Conservation (phyloP, 2,329 filamentous ascomycete genomes). For the Ceratocystis lukuohia region DNA sequence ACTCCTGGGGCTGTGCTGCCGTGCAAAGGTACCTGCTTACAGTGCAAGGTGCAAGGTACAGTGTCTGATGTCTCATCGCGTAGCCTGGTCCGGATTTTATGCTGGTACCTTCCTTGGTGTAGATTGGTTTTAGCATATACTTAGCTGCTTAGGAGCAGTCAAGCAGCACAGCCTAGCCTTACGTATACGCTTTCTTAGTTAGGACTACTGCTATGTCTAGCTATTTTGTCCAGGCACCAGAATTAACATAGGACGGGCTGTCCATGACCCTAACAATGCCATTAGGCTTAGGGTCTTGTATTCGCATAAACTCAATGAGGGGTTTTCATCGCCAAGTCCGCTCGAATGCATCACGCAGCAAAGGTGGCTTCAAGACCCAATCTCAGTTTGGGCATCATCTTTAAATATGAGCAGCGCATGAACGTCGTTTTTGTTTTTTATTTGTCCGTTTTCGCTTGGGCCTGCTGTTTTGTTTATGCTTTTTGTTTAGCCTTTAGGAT, state of each 20-base stretch:
- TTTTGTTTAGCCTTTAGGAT: no score
- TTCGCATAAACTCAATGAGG: not conserved
- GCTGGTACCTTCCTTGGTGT: conserved; percentile 1
- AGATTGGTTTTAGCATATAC: no score
- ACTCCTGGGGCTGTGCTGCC: conserved; percentile 3
- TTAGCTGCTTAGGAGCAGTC: no score
- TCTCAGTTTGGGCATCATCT: no score
- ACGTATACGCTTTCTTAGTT: conserved; percentile 1
- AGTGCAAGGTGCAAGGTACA: conserved; percentile 5
- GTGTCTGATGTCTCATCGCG: not conserved
- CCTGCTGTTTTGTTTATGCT: no score
- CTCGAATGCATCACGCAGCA: no score
- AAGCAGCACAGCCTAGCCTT: conserved; percentile 3
- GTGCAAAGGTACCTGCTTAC: conserved; percentile 11
- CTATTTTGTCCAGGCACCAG: not conserved
- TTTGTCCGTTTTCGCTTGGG: no score
- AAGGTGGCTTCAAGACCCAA: no score
- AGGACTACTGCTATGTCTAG: not conserved
- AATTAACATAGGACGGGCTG: not conserved
- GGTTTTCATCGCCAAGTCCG: not conserved
- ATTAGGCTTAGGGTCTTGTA: not conserved
- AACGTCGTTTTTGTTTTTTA: no score
- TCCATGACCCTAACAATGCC: conserved; percentile 1
- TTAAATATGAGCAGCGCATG: no score
- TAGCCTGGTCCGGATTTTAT: not conserved